A percentile compares a stretch with the other conserved stretches of the same genome.
Conservation (phyloP, 2,329 filamentous ascomycete genomes). For the Cladosporium sp. region DNA sequence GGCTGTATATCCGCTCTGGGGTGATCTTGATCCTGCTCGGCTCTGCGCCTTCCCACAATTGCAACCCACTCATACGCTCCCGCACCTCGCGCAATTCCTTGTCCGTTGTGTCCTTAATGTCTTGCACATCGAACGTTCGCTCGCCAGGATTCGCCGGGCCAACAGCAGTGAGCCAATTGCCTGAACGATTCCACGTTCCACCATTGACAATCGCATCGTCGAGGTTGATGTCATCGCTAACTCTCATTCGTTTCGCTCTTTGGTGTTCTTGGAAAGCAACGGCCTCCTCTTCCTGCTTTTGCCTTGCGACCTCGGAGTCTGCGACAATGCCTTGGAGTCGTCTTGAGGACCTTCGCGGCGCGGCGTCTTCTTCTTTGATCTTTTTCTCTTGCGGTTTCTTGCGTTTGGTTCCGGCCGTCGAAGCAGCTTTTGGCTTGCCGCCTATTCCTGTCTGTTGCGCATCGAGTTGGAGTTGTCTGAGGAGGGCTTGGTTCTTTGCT, state of each 20-base stretch:
- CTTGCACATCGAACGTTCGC: conserved; percentile 79
- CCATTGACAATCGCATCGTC: conserved; percentile 77
- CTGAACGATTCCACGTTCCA: conserved; percentile 61
- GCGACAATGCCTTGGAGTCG: conserved; percentile 60
- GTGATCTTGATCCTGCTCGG: conserved; percentile 88
- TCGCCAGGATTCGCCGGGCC: conserved; percentile 74
- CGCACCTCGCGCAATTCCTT: conserved; percentile 69
- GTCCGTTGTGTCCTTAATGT: conserved; percentile 74
- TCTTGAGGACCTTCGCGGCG: conserved; percentile 58
- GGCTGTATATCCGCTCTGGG: conserved; percentile 78
- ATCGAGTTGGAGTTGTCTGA: conserved; percentile 70
- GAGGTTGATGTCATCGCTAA: conserved; percentile 66
- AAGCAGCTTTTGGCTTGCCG: conserved; percentile 44
- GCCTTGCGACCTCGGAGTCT: conserved; percentile 63
- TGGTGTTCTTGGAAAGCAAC: conserved; percentile 55
- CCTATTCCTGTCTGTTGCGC: conserved; percentile 67
- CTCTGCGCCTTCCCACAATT: conserved; percentile 78
- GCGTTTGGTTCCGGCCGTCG: conserved; percentile 36
- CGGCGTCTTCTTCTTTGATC: conserved; percentile 55
- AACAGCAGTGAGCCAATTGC: conserved; percentile 64
- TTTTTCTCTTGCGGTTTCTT: conserved; percentile 38
- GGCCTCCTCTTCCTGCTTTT: conserved; percentile 64
- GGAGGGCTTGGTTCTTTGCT: conserved; percentile 74
- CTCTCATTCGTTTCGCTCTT: conserved; percentile 58
- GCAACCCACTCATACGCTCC: conserved; percentile 70